Percentiles rank a stretch among this genome's conserved stretches.
These are phyloP conservation scores for Psophocarpus tetragonolobus DNA, from an alignment of 306 rosid genomes.

Conservation along the genomic window DNA sequence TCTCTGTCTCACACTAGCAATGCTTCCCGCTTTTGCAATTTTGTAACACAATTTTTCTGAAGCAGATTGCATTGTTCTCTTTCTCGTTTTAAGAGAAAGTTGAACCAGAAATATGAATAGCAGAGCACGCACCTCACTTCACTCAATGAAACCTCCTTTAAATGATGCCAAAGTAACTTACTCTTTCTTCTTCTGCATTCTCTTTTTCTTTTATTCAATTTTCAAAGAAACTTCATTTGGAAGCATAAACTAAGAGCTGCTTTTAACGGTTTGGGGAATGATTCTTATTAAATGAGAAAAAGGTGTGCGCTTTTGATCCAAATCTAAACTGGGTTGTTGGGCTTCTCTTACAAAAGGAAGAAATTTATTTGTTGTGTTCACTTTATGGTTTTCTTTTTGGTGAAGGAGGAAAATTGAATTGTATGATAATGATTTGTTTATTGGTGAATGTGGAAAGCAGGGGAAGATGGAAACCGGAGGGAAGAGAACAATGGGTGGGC, in stretches of 20 bases:
- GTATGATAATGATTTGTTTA: slow-evolving; percentile 28
- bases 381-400: slow-evolving; percentile 16
- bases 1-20: slow-evolving; percentile 12
- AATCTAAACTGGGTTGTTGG: slow-evolving; percentile 53
- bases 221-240: background rate
- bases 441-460: slow-evolving; percentile 58
- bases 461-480: slow-evolving; percentile 66
- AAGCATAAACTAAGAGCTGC: slow-evolving; percentile 18
- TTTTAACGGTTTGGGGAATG: slow-evolving; percentile 29
- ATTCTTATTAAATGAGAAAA: slow-evolving; percentile 38
- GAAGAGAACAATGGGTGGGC: slow-evolving; percentile 55
- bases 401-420: background rate
- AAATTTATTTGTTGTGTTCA: background rate
- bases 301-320: slow-evolving; percentile 54
- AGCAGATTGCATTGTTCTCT: slow-evolving; percentile 35
- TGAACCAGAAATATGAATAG: slow-evolving; percentile 65
- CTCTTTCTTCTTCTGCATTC: slow-evolving; percentile 7
- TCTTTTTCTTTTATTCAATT: background rate
- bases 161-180: slow-evolving; percentile 66
- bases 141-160: slow-evolving; percentile 60
- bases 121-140: slow-evolving; percentile 69
- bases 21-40: slow-evolving; percentile 33
- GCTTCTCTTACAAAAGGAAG: slow-evolving; percentile 59
- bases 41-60: slow-evolving; percentile 11
- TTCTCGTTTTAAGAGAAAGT: slow-evolving; percentile 52